Conservation (phyloP, 306 rosid genomes). For the Rosa multiflora region DNA sequence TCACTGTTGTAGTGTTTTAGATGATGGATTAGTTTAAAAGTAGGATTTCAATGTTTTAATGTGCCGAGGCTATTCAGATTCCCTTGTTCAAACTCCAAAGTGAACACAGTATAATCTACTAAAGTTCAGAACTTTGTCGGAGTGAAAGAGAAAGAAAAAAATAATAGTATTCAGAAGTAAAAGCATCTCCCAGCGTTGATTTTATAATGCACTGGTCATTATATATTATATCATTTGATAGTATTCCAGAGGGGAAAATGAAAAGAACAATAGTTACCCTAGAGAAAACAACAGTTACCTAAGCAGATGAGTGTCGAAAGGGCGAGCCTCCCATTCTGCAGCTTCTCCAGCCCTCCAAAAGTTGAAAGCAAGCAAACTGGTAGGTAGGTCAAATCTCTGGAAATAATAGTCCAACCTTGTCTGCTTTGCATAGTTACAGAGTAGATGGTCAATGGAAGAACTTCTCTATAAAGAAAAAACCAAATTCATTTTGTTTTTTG, state of each 20-base stretch:
- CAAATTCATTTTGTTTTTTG: not conserved
- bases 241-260: not conserved
- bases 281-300: not conserved
- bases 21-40: not conserved
- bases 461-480: not conserved
- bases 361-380: not conserved
- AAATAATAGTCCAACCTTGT: not conserved
- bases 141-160: not conserved
- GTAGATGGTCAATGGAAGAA: not conserved
- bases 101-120: not conserved
- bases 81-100: not conserved
- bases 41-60: not conserved
- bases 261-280: not conserved
- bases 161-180: not conserved
- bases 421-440: not conserved
- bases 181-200: not conserved
- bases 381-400: not conserved
- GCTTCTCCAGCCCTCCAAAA: not conserved
- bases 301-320: not conserved
- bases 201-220: not conserved
- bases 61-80: not conserved
- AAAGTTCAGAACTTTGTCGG: not conserved
- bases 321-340: not conserved
- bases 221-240: not conserved
- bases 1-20: not conserved